These are phyloP conservation scores for Pseudopediastrum boryanum DNA, from an alignment of 139 green algal species.

Conservation along the genomic window DNA sequence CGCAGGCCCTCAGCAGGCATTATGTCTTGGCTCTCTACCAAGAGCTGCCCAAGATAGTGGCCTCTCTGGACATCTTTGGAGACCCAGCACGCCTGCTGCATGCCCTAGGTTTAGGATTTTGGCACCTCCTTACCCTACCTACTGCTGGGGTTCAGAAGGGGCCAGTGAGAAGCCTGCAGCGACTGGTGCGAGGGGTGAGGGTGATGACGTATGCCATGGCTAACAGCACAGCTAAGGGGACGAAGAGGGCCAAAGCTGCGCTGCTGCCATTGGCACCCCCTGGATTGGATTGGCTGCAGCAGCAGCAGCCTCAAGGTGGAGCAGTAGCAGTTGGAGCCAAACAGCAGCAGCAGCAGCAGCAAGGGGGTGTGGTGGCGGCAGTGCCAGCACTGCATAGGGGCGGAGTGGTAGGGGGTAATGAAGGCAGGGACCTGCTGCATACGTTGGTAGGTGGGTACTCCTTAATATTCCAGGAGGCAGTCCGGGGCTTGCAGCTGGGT, in stretches of 20 bases:
- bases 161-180: conserved; percentile 17
- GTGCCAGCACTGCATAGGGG: background rate
- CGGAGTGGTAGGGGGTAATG: background rate
- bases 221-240: conserved; percentile 53
- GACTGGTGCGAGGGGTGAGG: conserved; percentile 14
- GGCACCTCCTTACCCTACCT: conserved; percentile 55
- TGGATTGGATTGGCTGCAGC: conserved; percentile 16
- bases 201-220: conserved; percentile 46
- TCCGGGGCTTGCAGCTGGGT: conserved; percentile 1
- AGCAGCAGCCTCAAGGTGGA: conserved; percentile 23
- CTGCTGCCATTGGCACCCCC: conserved; percentile 41
- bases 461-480: conserved; percentile 10
- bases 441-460: conserved; percentile 27
- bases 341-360: background rate
- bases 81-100: conserved; percentile 52
- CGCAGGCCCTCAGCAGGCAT: conserved; percentile 51
- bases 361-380: too few species aligned
- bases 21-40: conserved; percentile 63
- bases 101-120: conserved; percentile 51
- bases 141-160: conserved; percentile 32
- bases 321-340: background rate
- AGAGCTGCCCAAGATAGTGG: conserved; percentile 67
- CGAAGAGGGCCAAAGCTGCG: conserved; percentile 35
- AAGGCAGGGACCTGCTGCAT: conserved; percentile 19
- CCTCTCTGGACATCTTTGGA: conserved; percentile 60